phyloP scores from a whole-genome alignment of 441 rosid species.

The Aleurites moluccanus region DNA sequence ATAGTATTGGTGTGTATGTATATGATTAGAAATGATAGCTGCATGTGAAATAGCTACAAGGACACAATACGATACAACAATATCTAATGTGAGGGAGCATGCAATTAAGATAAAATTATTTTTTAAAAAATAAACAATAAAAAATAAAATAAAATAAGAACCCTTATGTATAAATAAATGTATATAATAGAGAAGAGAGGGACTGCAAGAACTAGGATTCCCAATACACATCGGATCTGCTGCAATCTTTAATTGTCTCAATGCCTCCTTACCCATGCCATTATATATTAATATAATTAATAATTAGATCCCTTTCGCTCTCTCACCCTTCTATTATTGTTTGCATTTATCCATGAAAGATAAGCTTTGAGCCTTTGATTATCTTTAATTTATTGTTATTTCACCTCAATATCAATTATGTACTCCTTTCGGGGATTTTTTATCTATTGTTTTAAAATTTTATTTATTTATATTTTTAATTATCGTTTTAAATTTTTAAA shows the following conservation, averaged over 20 bases:
- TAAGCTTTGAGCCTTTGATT: slow-evolving; percentile 4
- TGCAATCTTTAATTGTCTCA: slow-evolving; percentile 40
- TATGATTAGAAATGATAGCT: slow-evolving; percentile 29
- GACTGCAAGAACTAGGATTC: slow-evolving; percentile 38
- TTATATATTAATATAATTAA: background rate
- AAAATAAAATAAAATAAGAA: too few relatives aligned
- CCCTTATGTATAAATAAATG: too few relatives aligned
- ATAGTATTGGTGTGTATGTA: slow-evolving; percentile 11
- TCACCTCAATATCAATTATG: background rate
- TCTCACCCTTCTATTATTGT: slow-evolving; percentile 38
- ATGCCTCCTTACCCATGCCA: slow-evolving; percentile 25
- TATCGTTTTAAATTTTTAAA: too few relatives aligned
- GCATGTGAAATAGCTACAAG: slow-evolving; percentile 22
- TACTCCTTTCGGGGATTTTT: too few relatives aligned
- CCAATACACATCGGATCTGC: slow-evolving; percentile 44
- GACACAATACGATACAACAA: slow-evolving; percentile 20
- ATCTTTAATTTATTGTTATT: background rate
- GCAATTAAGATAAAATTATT: background rate
- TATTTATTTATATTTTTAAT: too few relatives aligned
- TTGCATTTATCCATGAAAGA: slow-evolving; percentile 21
- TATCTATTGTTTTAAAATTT: too few relatives aligned
- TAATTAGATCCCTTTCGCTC: background rate
- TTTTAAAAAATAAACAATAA: background rate
- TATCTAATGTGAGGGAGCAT: slow-evolving; percentile 13
- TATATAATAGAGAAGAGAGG: slow-evolving; percentile 5